Evolutionary conservation across 306 rosid genomes (phyloP).

Genomic region (Delonix regia): DNA sequence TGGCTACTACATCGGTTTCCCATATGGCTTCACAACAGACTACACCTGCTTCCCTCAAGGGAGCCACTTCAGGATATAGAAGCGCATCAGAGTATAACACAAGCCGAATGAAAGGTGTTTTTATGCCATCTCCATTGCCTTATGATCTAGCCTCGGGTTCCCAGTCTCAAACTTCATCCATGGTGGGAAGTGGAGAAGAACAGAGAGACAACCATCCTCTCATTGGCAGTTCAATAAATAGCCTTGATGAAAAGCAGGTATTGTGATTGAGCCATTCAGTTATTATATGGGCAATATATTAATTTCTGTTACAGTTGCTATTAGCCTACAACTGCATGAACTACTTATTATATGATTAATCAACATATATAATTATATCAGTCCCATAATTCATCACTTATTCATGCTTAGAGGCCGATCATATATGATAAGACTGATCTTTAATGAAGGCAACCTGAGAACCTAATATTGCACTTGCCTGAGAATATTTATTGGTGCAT

Average conservation of each 20-base stretch:
- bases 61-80: slow-evolving; percentile 58
- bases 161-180: slow-evolving; percentile 72
- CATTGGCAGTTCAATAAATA: slow-evolving; percentile 62
- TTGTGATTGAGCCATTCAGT: slow-evolving; percentile 14
- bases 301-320: slow-evolving; percentile 23
- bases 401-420: slow-evolving; percentile 19
- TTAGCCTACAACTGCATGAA: slow-evolving; percentile 20
- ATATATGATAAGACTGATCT: slow-evolving; percentile 9
- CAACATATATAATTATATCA: background rate
- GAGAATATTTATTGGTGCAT: slow-evolving; percentile 15
- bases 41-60: slow-evolving; percentile 65
- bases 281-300: slow-evolving; percentile 11
- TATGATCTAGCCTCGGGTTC: slow-evolving; percentile 74
- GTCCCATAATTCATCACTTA: background rate
- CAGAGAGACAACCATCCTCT: slow-evolving; percentile 63
- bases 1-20: slow-evolving; percentile 65
- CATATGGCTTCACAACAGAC: slow-evolving; percentile 66
- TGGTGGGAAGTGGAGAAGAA: slow-evolving; percentile 63
- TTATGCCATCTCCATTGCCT: slow-evolving; percentile 69
- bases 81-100: slow-evolving; percentile 65
- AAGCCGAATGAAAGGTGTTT: slow-evolving; percentile 64
- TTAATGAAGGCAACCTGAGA: slow-evolving; percentile 1
- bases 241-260: slow-evolving; percentile 84
- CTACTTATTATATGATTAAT: slow-evolving; percentile 23
- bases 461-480: slow-evolving; percentile 4